phyloP scores from a whole-genome alignment of 768 basidiomycete species.

The Boletus speciosus region DNA sequence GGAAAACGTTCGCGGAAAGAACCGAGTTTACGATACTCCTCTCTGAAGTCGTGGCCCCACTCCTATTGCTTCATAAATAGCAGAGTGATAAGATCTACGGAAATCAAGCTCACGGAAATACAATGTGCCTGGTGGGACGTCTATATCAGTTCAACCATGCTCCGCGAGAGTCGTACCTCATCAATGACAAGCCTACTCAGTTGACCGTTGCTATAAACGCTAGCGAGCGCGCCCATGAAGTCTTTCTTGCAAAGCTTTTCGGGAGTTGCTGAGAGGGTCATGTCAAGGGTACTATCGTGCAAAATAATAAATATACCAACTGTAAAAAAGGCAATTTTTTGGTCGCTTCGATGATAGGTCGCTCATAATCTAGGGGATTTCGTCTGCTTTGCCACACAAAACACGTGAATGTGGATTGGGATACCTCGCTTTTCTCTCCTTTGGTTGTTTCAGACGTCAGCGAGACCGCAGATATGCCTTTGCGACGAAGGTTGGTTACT shows the following conservation, averaged over 20 bases:
- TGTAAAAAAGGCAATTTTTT: constrained; percentile 62
- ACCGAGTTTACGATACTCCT: constrained; percentile 70
- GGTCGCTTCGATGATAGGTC: constrained; percentile 63
- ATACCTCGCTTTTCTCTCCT: constrained; percentile 54
- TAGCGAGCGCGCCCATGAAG: constrained; percentile 48
- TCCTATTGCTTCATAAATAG: constrained; percentile 43
- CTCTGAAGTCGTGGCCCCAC: constrained; percentile 83
- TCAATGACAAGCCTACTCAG: constrained; percentile 78
- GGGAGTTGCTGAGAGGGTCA: constrained; percentile 56
- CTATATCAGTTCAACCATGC: constrained; percentile 1
- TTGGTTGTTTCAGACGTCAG: constrained; percentile 63
- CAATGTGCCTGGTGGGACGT: constrained; percentile 63
- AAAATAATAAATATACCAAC: constrained; percentile 37
- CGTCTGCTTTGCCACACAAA: not conserved
- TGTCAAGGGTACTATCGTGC: not conserved
- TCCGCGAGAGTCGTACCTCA: constrained; percentile 47
- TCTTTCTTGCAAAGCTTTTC: constrained; percentile 62
- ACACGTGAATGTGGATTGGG: constrained; percentile 16
- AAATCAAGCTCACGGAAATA: constrained; percentile 56
- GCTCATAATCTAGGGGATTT: constrained; percentile 46
- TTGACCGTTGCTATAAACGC: constrained; percentile 49
- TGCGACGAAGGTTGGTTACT: constrained; percentile 53
- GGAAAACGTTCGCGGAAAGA: constrained; percentile 63
- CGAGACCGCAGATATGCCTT: constrained; percentile 55
- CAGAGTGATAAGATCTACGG: not conserved